Percentiles rank a stretch among this genome's conserved stretches.
These are phyloP conservation scores for Backusella tarrabulga DNA, from an alignment of 192 early-diverging fungal species.

Conservation along the genomic window DNA sequence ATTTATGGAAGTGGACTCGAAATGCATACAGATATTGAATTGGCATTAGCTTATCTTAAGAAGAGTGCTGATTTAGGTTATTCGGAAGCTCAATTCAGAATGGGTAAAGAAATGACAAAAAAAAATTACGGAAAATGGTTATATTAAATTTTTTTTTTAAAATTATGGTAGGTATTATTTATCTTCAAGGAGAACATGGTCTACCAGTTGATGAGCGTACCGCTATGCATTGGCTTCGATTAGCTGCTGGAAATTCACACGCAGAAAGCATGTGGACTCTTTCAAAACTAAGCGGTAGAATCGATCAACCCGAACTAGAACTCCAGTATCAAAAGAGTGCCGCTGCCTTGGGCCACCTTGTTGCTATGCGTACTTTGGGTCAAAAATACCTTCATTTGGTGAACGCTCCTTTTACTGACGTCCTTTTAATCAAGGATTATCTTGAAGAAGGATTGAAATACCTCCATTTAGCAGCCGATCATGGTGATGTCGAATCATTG, in stretches of 20 bases:
- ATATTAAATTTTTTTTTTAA: not conserved
- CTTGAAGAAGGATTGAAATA: not conserved
- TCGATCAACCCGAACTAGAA: slow-evolving; percentile 4
- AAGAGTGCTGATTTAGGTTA: slow-evolving; percentile 18
- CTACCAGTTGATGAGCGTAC: slow-evolving; percentile 11
- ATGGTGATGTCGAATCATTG: slow-evolving; percentile 27
- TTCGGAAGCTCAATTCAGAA: slow-evolving; percentile 20
- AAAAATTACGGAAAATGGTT: not conserved
- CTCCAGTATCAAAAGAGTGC: slow-evolving; percentile 10
- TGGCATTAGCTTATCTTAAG: slow-evolving; percentile 13
- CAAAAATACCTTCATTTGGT: not conserved
- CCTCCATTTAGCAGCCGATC: slow-evolving; percentile 13
- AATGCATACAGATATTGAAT: not conserved
- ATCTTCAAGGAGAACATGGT: slow-evolving; percentile 10
- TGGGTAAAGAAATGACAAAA: slow-evolving; percentile 7
- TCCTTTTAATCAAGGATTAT: slow-evolving; percentile 4
- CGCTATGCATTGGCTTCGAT: slow-evolving; percentile 23
- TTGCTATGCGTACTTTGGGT: slow-evolving; percentile 22
- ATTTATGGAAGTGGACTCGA: slow-evolving; percentile 11
- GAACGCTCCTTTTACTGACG: not conserved
- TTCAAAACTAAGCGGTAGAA: not conserved
- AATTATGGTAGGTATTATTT: not conserved
- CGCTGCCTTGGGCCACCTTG: slow-evolving; percentile 13
- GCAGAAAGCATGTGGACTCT: slow-evolving; percentile 2
- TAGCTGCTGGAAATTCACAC: slow-evolving; percentile 12